A percentile compares a stretch with the other conserved stretches of the same genome.
phyloP scores from a whole-genome alignment of 2,329 filamentous ascomycete genomes.

The Ramularia collo-cygni region DNA sequence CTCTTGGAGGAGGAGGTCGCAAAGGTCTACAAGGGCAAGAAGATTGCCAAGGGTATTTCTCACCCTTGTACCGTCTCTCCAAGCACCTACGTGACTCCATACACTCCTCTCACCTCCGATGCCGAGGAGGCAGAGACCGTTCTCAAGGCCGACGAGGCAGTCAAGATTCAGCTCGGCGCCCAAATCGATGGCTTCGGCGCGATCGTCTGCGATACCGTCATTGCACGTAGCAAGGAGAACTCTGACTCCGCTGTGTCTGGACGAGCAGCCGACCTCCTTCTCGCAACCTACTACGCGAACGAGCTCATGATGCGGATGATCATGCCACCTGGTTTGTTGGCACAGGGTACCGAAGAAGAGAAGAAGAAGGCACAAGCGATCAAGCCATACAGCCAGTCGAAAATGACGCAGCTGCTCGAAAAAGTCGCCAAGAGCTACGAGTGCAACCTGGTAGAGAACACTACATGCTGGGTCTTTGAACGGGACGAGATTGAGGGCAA shows the following conservation, averaged over 20 bases:
- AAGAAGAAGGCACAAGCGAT: slow-evolving; percentile 78
- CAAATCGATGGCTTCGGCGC: slow-evolving; percentile 97
- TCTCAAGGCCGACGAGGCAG: slow-evolving; percentile 75
- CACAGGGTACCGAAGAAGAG: slow-evolving; percentile 82
- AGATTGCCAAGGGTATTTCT: slow-evolving; percentile 86
- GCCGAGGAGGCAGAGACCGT: slow-evolving; percentile 71
- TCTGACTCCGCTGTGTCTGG: slow-evolving; percentile 50
- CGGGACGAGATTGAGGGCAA: slow-evolving; percentile 95
- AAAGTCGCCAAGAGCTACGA: slow-evolving; percentile 88
- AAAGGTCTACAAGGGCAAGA: slow-evolving; percentile 99
- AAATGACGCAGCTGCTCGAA: slow-evolving; percentile 82
- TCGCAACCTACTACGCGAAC: slow-evolving; percentile 92
- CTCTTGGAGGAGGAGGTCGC: slow-evolving; percentile 85
- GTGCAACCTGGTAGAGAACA: slow-evolving; percentile 92
- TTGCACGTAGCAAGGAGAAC: slow-evolving; percentile 58
- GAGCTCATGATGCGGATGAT: slow-evolving; percentile 88
- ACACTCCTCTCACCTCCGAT: slow-evolving; percentile 86
- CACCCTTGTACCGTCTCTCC: slow-evolving; percentile 95
- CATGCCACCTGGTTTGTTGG: slow-evolving; percentile 80
- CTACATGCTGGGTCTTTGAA: slow-evolving; percentile 93
- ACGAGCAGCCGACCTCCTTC: slow-evolving; percentile 75
- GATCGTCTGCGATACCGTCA: slow-evolving; percentile 88
- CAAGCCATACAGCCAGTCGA: slow-evolving; percentile 75
- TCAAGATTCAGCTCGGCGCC: slow-evolving; percentile 98
- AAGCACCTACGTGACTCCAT: slow-evolving; percentile 88